Evolutionary conservation across 805 yeast species (phyloP).

Genomic region (Saccharomycopsis schoenii): DNA sequence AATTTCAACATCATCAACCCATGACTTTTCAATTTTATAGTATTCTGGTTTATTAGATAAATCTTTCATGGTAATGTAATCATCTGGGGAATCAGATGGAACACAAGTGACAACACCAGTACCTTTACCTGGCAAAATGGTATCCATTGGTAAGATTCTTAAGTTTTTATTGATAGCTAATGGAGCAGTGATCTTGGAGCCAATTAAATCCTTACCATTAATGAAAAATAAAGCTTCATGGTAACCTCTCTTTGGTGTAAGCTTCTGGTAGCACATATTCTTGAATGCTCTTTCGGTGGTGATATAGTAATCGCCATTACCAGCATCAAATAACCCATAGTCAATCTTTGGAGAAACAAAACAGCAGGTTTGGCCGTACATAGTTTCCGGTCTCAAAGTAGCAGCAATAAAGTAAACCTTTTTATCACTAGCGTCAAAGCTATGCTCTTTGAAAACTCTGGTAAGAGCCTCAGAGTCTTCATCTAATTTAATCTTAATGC

Average conservation of each 20-base stretch:
- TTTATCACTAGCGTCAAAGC: conserved; percentile 38
- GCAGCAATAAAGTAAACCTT: conserved; percentile 86
- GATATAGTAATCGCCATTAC: conserved; percentile 62
- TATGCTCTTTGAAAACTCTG: conserved; percentile 40
- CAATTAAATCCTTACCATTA: conserved; percentile 67
- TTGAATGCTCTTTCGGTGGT: conserved; percentile 94
- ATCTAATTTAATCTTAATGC: conserved; percentile 70
- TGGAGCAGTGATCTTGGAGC: conserved; percentile 83
- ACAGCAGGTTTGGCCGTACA: conserved; percentile 98
- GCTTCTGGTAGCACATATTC: conserved; percentile 91
- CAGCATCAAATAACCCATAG: conserved; percentile 86
- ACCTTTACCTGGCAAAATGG: conserved; percentile 90
- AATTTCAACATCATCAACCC: conserved; percentile 78
- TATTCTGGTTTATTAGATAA: conserved; percentile 16
- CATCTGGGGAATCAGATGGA: conserved; percentile 99
- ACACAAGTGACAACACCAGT: conserved; percentile 99
- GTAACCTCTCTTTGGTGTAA: conserved; percentile 82
- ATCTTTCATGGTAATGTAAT: conserved; percentile 64
- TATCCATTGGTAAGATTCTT: conserved; percentile 93
- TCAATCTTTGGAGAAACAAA: conserved; percentile 91
- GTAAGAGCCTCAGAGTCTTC: conserved; percentile 52
- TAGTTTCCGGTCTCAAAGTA: conserved; percentile 95
- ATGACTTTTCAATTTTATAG: conserved; percentile 13
- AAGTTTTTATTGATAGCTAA: conserved; percentile 58
- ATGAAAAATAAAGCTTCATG: conserved; percentile 51